Conservation (phyloP, 2,329 filamentous ascomycete genomes). For the Anisogramma anomala region DNA sequence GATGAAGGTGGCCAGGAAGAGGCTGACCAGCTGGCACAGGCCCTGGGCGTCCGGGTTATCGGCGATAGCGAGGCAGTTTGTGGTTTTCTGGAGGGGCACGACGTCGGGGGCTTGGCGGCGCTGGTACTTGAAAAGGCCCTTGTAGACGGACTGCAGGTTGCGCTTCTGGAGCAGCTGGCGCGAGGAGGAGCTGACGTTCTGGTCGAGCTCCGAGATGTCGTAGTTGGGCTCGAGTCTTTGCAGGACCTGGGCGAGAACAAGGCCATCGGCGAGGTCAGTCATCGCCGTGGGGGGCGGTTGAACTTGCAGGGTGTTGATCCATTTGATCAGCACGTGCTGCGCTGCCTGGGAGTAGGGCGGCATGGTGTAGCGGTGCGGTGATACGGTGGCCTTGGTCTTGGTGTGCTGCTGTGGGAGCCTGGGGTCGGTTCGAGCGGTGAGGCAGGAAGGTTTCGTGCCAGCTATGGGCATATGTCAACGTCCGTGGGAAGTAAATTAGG, state of each 20-base stretch:
- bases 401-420: not conserved
- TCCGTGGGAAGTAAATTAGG: not conserved
- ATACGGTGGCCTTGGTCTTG: not conserved
- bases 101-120: conserved; percentile 40
- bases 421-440: not conserved
- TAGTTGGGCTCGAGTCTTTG: conserved; percentile 47
- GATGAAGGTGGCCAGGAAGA: conserved; percentile 21
- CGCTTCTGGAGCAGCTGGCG: conserved; percentile 57
- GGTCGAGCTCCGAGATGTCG: conserved; percentile 41
- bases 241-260: conserved; percentile 43
- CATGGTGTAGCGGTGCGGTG: too few species aligned
- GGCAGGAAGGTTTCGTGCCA: too few species aligned
- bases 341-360: conserved; percentile 29
- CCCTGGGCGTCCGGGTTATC: conserved; percentile 44
- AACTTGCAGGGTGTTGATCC: conserved; percentile 39
- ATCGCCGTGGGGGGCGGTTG: conserved; percentile 36
- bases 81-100: conserved; percentile 38
- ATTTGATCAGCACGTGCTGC: conserved; percentile 45
- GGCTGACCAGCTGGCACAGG: conserved; percentile 33
- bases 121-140: conserved; percentile 68
- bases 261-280: conserved; percentile 41
- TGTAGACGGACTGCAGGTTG: conserved; percentile 85
- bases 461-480: too few species aligned
- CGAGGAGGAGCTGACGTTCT: conserved; percentile 30
- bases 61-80: conserved; percentile 46